Base-by-base conservation (phyloP, 2,329 filamentous ascomycete species). In the Cladobotryum protrusum region DNA sequence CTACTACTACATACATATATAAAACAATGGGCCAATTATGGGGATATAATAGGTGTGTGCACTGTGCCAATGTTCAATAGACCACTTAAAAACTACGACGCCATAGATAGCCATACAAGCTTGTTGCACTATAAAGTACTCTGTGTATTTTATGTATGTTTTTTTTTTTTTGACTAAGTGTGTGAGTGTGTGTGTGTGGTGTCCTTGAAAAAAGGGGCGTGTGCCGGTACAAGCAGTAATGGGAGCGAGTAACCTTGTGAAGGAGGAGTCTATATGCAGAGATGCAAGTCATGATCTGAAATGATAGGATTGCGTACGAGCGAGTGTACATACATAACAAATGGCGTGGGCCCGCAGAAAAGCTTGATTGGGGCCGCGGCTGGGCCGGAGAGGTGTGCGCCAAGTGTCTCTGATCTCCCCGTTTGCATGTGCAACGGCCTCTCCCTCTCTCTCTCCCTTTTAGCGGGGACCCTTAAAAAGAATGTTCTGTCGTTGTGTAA, bases 291-390 rank as follows among this genome's bases (percentile, higher is more conserved):
- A 37, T 37, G 35, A 37, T 37, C 35, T 37, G 35, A 37, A 37
- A 37, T n/a, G 17, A 17, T 17, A 17, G 35, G 17, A 37, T 17
- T 37, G 17, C 12, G 17, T 37, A 33, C 13, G 41, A 20, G 15
- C 19, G 42, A 15, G 29, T 20, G 32, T 43, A 32, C 19, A 20
- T 13, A 32, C n/a, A n/a, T n/a, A 40, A 33, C 18, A 40, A 55
- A 54, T 63, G 56, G 57, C 50, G 54, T 52, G 55, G 56, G 52
- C 54, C 44, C 41, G 39, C 29, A 40, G 43, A 35, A 42, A 52
- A 42, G 54, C 51, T 54, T 55, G 52, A 57, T 56, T 57, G 54
- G 54, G 51, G 48, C 48, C 42, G 37, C 52, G 46, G 49, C 48
- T 48, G 11, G 20, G 32, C 41, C 24, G 18, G 35, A 20, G 43